Evolutionary conservation across 202 grass and related monocot genomes (phyloP), one percentile per base, ranked within the genome.

Genomic region (Dendrocalamus latiflorus): DNA sequence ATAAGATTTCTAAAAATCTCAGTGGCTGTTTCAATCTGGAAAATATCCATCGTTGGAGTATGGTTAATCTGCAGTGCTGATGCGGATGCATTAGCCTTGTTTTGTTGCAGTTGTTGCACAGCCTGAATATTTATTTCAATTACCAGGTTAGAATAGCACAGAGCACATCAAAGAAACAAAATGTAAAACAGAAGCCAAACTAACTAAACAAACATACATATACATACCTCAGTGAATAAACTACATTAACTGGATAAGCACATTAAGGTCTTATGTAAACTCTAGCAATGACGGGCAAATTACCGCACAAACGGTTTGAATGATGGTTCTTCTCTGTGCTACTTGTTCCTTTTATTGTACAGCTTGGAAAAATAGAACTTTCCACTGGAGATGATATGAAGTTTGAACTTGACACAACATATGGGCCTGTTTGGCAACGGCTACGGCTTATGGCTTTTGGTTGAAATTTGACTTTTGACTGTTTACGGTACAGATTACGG

Each of bases 51-150:
- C 13, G 63, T 42, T 12, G 78, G 68, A 63, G 45, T 86, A 82
- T 93, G 88, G 57, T 43, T 93, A 50, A 92, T 88, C 76, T 92
- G 93, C 45, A 90, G 93, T 26, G 88, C 76, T 17, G 93, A 70
- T 81, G 74, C 75, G 26, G 76, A 82, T 70, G 77, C 75, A 76
- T 73, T 79, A 63, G 78, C 48, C 74, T 81, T 84, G 70, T 90
- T 95, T 36, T 66, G 83, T 85, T 93, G 93, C 57, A 93, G 71
- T 64, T 92, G 88, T 62, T 91, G 88, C 88, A 93, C 90, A 64
- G 88, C 93, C 93, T 97, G 86, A 43, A 65, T 43, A 71, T 73
- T 56, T 30, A 74, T 87, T 87, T 68, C 21, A 38, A 58, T 43
- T 47, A 66, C 1, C 16, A 85, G 16, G 75, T 83, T 39, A 88